Percentiles rank a stretch among this genome's conserved stretches.
These are phyloP conservation scores for Sordaria brevicollis DNA, from an alignment of 495 filamentous ascomycete genomes.

Conservation along the genomic window DNA sequence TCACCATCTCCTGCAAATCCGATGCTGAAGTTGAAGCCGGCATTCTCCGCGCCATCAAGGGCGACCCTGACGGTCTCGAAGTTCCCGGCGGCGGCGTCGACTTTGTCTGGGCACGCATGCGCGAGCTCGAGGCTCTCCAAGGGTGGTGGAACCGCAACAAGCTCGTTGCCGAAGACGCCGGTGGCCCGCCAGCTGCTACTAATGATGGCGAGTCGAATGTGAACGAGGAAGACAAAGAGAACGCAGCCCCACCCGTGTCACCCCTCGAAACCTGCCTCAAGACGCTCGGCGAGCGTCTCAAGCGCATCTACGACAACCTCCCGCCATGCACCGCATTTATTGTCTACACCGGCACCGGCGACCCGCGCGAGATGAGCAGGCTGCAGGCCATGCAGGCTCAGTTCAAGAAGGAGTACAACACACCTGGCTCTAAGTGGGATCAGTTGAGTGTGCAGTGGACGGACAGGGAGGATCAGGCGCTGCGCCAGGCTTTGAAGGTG, in stretches of 20 bases:
- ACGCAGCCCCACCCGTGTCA: conserved; percentile 20
- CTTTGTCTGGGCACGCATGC: conserved; percentile 80
- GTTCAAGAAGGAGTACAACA: conserved; percentile 66
- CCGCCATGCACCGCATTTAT: conserved; percentile 80
- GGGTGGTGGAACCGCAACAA: conserved; percentile 69
- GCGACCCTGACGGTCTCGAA: conserved; percentile 49
- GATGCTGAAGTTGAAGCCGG: conserved; percentile 69
- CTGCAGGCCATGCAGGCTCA: conserved; percentile 62
- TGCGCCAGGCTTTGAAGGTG: conserved; percentile 56
- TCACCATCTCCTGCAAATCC: conserved; percentile 59
- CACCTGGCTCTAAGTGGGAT: conserved; percentile 71
- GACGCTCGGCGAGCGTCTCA: conserved; percentile 45
- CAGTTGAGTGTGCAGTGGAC: conserved; percentile 84
- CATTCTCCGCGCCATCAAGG: conserved; percentile 56
- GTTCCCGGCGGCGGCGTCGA: conserved; percentile 67
- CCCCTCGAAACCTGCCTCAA: conserved; percentile 40
- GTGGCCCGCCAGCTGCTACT: conserved; percentile 8
- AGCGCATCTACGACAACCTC: conserved; percentile 60
- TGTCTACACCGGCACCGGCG: conserved; percentile 80
- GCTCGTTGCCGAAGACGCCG: conserved; percentile 10
- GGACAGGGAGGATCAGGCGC: conserved; percentile 68
- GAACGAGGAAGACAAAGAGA: neutral
- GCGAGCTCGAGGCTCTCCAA: conserved; percentile 69
- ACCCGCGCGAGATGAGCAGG: conserved; percentile 67
- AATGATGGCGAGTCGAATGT: neutral